Percentiles rank a stretch among this genome's conserved stretches.
Evolutionary conservation across 352 stramenopile species (phyloP).

Genomic region (Hyaloperonospora brassicae): DNA sequence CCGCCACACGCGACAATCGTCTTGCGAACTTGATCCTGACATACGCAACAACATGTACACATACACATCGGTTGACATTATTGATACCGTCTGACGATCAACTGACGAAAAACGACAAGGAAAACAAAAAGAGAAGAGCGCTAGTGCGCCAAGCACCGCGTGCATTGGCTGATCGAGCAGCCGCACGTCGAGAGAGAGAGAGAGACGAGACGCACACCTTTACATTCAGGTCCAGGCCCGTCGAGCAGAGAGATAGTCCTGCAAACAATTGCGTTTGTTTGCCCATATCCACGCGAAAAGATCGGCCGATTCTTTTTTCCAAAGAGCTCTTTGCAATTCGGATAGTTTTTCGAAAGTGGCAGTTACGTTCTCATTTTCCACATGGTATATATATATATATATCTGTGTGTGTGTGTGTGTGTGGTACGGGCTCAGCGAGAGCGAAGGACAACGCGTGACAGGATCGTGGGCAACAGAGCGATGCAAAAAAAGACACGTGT

Average conservation of each 20-base stretch:
- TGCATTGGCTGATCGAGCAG: slow-evolving; percentile 3
- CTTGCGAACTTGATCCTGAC: slow-evolving; percentile 64
- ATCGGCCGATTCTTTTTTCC: slow-evolving; percentile 33
- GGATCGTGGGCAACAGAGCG: too few relatives aligned
- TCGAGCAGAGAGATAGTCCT: slow-evolving; percentile 47
- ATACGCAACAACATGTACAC: slow-evolving; percentile 1
- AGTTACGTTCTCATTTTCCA: too few relatives aligned
- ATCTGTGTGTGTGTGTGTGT: too few relatives aligned
- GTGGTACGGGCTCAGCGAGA: too few relatives aligned
- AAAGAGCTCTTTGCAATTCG: too few relatives aligned
- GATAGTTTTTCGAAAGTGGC: too few relatives aligned
- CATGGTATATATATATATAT: too few relatives aligned
- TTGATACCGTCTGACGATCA: too few relatives aligned
- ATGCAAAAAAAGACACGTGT: too few relatives aligned
- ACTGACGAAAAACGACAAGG: neutral
- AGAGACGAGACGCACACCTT: slow-evolving; percentile 25
- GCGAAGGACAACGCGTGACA: too few relatives aligned
- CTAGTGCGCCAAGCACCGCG: slow-evolving; percentile 2
- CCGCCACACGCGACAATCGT: slow-evolving; percentile 52
- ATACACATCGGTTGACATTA: too few relatives aligned
- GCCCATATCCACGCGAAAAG: slow-evolving; percentile 13
- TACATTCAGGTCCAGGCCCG: slow-evolving; percentile 40
- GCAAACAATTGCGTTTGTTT: slow-evolving; percentile 31
- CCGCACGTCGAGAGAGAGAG: slow-evolving; percentile 1
- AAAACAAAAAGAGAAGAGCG: neutral